phyloP scores from a whole-genome alignment of 148 eudicot genomes.

The Limonium bicolor region DNA sequence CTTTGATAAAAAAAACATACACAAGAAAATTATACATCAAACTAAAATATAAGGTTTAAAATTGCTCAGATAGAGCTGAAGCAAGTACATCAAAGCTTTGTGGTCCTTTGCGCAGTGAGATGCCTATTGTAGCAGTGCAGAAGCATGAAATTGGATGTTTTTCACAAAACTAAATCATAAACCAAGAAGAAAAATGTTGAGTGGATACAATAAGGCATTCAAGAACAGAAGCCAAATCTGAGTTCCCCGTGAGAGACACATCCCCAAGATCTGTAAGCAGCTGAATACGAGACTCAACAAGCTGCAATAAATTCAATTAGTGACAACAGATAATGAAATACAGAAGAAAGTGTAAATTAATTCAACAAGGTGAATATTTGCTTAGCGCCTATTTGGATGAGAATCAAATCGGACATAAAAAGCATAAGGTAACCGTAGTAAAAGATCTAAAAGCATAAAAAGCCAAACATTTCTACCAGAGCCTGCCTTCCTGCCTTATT shows the following conservation, averaged over 20 bases:
- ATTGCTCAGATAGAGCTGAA: not conserved
- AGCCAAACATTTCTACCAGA: not conserved
- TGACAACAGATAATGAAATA: not conserved
- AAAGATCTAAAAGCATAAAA: not conserved
- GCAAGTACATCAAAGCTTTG: not conserved
- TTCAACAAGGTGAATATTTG: not conserved
- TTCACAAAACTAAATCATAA: not conserved
- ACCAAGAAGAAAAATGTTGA: not conserved
- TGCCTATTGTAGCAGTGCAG: not conserved
- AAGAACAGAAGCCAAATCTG: constrained; percentile 35
- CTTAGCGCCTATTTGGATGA: too few species aligned
- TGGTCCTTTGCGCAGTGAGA: not conserved
- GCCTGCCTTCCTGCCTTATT: too few species aligned
- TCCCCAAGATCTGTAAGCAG: constrained; percentile 43
- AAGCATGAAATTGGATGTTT: not conserved
- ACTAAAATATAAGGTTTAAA: not conserved
- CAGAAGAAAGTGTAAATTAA: not conserved
- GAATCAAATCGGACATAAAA: not conserved
- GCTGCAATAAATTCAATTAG: constrained; percentile 21
- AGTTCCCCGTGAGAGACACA: constrained; percentile 19
- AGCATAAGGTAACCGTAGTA: too few species aligned
- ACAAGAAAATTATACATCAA: not conserved
- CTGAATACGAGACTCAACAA: constrained; percentile 75
- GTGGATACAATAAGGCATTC: constrained; percentile 61
- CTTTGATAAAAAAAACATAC: too few species aligned